Base-by-base conservation (phyloP, 2,329 filamentous ascomycete genomes). In the Aspergillus niger region DNA sequence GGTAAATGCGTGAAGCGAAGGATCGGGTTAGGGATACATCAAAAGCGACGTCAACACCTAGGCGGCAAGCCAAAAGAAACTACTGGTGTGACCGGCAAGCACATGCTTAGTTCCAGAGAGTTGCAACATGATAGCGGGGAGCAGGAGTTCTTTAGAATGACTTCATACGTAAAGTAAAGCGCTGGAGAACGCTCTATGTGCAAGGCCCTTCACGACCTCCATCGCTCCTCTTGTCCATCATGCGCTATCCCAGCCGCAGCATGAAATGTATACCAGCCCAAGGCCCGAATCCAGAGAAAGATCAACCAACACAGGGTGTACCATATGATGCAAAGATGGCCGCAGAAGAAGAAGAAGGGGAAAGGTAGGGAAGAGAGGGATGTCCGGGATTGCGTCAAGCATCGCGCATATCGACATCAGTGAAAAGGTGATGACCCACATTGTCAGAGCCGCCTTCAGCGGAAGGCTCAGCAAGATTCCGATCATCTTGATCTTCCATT, bases 401-500 rank as follows among this genome's bases (percentile, higher is more conserved):
- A 75, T 85, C 84, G 69, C 81, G 81, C 83, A 86, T 85, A 75
- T 85, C 82, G 76, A 85, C 79, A 77, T 86, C 83, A 77, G 81
- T 82, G 81, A 85, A 84, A 76, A 81, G 83, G 81, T 70, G 78
- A 81, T 83, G 81, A 87, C 86, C 85, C 81, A 89, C 86, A 85
- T 87, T 85, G 78, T 89, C 86, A 73, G 82, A 79, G 72, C 84
- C 82, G 68, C 76, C 77, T 69, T 83, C 80, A 65, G 78, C 71
- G 43, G 71, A 69, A 65, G 68, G 72, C 62, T 77, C 76, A 62
- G 74, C 74, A 67, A 76, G 52, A 47, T 71, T 70, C 67, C 68
- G 69, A 68, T 91, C 90, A 66, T 94, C 75, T 38, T 76, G 74
- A 38, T 79, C 77, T 60, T 96, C 91, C 79, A 92, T 90, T 64